Base-by-base conservation (phyloP, 2,329 filamentous ascomycete species). In the Fusarium protoensiforme region DNA sequence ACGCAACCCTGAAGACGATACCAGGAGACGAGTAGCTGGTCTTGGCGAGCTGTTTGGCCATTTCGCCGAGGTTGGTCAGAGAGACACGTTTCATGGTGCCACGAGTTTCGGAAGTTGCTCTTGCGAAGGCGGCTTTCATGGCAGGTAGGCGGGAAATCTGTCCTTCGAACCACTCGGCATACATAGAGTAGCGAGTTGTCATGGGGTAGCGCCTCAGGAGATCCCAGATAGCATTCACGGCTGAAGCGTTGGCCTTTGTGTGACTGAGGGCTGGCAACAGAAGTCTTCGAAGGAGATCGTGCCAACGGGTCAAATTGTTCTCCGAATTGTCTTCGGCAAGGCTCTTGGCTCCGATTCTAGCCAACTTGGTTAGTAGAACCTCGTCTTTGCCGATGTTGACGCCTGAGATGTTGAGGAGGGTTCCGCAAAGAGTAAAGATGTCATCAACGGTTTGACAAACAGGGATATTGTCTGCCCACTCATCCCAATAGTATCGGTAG, bases 401-500 rank as follows among this genome's bases (percentile, higher is more conserved):
- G 3, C 96, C 96, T 0, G 95, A 93, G 27, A 96, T 85, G 73
- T 96, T 97, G 53, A 98, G 85, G 24, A 99, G 88, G 1, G 94
- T 95, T 66, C 91, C 90, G 81, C 95, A 97, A 1, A 98, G 89
- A 3, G 92, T 91, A 81, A 98, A 96, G 16, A 99, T 88, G 79
- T 99, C 96, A 71, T 98, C 94, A 7, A 98, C 91, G 2, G 87
- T 93, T 80, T 97, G 95, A 79, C 96, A 99, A 22, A 98, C 85
- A 1, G 96, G 97, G 53, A 99, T 88, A 72, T 96, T 97, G 82
- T 98, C 96, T 3, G 92, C 88, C 96, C 96, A 99, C 76, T 98
- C 96, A 67, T 98, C 95, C 92, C 96, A 98, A 82, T 99, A 99
- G 80, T 97, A 98, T 36, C 93, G 91, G 81, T 98, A 98, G 61